phyloP scores from a whole-genome alignment of 495 filamentous ascomycete genomes.

The Jackrogersella minutella region DNA sequence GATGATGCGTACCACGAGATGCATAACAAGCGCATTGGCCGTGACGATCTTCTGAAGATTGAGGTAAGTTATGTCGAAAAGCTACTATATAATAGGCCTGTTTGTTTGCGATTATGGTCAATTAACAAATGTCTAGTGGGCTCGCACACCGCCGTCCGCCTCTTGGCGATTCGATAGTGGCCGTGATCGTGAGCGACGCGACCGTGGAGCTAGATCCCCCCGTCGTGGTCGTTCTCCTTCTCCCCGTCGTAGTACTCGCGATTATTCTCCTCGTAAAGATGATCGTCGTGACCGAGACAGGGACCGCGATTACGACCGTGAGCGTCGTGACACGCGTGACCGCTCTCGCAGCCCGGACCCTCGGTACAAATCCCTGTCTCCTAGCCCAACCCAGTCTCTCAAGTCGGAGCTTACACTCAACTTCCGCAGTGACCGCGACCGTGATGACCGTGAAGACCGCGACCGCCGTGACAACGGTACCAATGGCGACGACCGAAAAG shows the following conservation, averaged over 20 bases:
- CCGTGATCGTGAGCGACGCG: constrained; percentile 73
- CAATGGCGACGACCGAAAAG: constrained; percentile 88
- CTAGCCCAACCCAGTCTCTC: background rate
- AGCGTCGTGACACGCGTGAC: constrained; percentile 73
- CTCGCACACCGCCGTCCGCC: constrained; percentile 95
- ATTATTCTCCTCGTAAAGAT: constrained; percentile 90
- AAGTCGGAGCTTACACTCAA: constrained; percentile 16
- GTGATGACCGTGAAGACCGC: constrained; percentile 65
- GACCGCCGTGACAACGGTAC: constrained; percentile 69
- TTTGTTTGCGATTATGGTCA: background rate
- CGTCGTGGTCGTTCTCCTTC: constrained; percentile 78
- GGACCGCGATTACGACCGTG: constrained; percentile 80
- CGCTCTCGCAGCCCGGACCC: constrained; percentile 77
- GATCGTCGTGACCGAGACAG: constrained; percentile 87
- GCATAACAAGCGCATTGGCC: constrained; percentile 98
- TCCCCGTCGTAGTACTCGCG: constrained; percentile 76
- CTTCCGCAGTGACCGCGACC: constrained; percentile 60
- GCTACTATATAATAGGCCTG: background rate
- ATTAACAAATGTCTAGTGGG: constrained; percentile 73
- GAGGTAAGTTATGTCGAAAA: constrained; percentile 83
- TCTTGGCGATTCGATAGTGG: constrained; percentile 98
- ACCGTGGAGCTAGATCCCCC: constrained; percentile 77
- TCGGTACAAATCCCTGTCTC: constrained; percentile 61
- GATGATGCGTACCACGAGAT: constrained; percentile 99
- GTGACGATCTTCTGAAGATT: constrained; percentile 96